These are phyloP conservation scores for Fomitopsis schrenkii DNA, from an alignment of 1,284 basidiomycete genomes.

Conservation along the genomic window DNA sequence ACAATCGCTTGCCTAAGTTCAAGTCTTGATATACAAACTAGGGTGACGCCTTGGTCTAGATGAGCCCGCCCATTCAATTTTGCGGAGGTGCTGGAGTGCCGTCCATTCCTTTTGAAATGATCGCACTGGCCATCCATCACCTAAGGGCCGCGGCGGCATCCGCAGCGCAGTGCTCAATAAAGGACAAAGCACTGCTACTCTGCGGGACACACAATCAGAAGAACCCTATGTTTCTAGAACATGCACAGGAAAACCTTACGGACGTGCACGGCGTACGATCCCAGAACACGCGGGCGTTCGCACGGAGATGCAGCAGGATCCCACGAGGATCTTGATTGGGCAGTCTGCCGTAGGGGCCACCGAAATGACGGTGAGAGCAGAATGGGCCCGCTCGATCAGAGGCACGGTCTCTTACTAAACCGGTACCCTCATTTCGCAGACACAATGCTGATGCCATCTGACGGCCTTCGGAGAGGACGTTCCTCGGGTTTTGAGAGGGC, in stretches of 20 bases:
- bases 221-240: conserved; percentile 7
- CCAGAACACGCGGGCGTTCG: background rate
- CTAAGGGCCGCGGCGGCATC: conserved; percentile 1
- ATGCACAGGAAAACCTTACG: background rate
- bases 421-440: conserved; percentile 2
- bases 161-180: background rate
- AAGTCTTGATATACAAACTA: background rate
- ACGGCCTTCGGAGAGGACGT: background rate
- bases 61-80: background rate
- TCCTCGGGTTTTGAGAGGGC: conserved; percentile 1
- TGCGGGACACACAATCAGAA: conserved; percentile 1
- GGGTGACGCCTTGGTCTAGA: background rate
- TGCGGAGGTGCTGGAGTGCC: too few relatives aligned
- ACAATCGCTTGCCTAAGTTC: background rate
- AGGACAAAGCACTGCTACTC: background rate
- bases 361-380: conserved; percentile 1
- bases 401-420: background rate
- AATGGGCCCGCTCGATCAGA: background rate
- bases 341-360: background rate
- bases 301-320: conserved; percentile 8
- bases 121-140: background rate
- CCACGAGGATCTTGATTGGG: conserved; percentile 1
- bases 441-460: background rate
- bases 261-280: background rate
- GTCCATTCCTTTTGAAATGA: background rate